A percentile compares a stretch with the other conserved stretches of the same genome.
Evolutionary conservation across 306 rosid genomes (phyloP).

Genomic region (Sicyos baderoa): DNA sequence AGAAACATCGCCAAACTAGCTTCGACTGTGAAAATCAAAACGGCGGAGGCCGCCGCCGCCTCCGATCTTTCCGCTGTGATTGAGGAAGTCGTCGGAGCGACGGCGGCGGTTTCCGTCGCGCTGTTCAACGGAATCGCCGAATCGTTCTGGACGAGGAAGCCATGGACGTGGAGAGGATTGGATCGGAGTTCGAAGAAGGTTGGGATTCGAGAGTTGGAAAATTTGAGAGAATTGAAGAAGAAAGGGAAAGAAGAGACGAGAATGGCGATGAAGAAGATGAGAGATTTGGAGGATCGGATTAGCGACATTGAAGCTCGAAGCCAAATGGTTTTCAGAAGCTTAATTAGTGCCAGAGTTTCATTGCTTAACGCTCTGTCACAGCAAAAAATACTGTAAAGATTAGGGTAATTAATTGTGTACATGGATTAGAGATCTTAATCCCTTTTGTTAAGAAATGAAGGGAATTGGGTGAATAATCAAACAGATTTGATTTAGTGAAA

Average conservation of each 20-base stretch:
- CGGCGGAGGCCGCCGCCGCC: slow-evolving; percentile 30
- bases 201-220: slow-evolving; percentile 42
- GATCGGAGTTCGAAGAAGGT: slow-evolving; percentile 29
- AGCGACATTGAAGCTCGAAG: slow-evolving; percentile 39
- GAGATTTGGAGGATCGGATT: slow-evolving; percentile 42
- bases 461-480: too few species aligned
- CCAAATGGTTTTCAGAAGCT: slow-evolving; percentile 51
- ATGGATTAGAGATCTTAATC: neutral
- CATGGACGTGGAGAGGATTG: slow-evolving; percentile 31
- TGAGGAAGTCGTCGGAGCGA: slow-evolving; percentile 42
- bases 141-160: slow-evolving; percentile 33
- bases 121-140: slow-evolving; percentile 46
- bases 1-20: slow-evolving; percentile 47
- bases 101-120: slow-evolving; percentile 43
- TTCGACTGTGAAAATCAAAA: slow-evolving; percentile 19
- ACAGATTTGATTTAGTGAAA: too few species aligned
- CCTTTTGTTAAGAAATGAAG: neutral
- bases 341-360: slow-evolving; percentile 58
- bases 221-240: slow-evolving; percentile 35
- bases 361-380: slow-evolving; percentile 52
- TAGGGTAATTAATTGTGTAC: neutral
- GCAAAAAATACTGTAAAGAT: slow-evolving; percentile 6
- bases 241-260: slow-evolving; percentile 48
- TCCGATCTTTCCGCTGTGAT: slow-evolving; percentile 41
- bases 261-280: slow-evolving; percentile 48